phyloP scores from a whole-genome alignment of 345 rosid species.

The Gossypium raimondii region DNA sequence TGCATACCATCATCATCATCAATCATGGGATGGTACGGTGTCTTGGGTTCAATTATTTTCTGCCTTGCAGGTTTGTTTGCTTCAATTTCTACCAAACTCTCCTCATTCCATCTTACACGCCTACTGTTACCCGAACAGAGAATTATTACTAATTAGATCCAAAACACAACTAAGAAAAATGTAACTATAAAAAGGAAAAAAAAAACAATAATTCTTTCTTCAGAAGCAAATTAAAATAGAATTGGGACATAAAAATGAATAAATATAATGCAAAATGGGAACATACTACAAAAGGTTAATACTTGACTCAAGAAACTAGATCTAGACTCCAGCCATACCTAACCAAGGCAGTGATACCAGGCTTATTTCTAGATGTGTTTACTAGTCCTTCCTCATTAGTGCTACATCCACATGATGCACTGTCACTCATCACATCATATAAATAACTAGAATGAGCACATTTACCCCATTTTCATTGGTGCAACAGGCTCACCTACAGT shows the following conservation, averaged over 20 bases:
- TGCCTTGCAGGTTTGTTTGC: constrained; percentile 92
- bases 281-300: not conserved
- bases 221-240: not conserved
- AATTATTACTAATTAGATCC: constrained; percentile 10
- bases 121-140: constrained; percentile 38
- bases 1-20: constrained; percentile 71
- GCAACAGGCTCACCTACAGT: not conserved
- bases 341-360: not conserved
- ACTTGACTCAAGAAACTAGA: constrained; percentile 1
- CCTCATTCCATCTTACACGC: constrained; percentile 88
- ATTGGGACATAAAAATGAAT: not conserved
- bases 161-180: not conserved
- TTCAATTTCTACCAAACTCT: constrained; percentile 82
- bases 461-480: not conserved
- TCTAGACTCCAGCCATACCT: not conserved
- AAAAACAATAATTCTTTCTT: not conserved
- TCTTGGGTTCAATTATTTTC: constrained; percentile 98
- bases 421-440: not conserved
- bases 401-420: not conserved
- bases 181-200: not conserved
- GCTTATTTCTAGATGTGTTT: not conserved
- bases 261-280: not conserved
- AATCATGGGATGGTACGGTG: constrained; percentile 90
- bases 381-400: not conserved
- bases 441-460: not conserved